These are phyloP conservation scores for Blastobotrys persicus DNA, from an alignment of 1,139 yeast species.

Conservation along the genomic window DNA sequence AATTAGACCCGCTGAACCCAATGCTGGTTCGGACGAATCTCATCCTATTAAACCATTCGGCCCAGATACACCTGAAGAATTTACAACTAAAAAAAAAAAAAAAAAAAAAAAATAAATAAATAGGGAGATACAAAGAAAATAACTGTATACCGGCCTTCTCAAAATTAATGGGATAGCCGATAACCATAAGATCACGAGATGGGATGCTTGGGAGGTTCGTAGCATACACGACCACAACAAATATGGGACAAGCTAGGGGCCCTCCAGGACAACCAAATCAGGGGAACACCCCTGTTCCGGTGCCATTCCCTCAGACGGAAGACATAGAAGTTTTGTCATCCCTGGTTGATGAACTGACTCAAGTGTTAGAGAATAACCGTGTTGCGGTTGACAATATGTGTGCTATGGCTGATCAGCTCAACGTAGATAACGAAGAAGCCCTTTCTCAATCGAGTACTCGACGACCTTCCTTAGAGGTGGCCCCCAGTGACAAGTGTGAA, in stretches of 20 bases:
- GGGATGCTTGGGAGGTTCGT: no score
- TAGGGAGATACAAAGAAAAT: background rate
- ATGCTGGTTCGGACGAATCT: no score
- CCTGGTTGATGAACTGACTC: conserved; percentile 30
- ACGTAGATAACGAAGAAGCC: conserved; percentile 22
- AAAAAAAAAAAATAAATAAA: no score
- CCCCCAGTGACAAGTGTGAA: background rate
- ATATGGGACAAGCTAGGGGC: background rate
- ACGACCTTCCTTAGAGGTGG: background rate
- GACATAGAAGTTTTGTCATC: conserved; percentile 31
- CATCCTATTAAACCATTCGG: no score
- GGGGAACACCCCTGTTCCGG: conserved; percentile 5
- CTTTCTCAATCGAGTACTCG: conserved; percentile 1
- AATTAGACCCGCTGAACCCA: no score
- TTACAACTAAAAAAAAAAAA: no score
- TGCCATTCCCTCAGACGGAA: conserved; percentile 25
- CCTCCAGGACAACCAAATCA: background rate
- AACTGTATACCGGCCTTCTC: no score
- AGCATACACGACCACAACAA: background rate
- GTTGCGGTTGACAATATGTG: conserved; percentile 31
- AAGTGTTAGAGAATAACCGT: conserved; percentile 28
- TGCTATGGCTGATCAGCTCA: conserved; percentile 31
- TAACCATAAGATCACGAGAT: no score
- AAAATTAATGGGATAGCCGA: no score
- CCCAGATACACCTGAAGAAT: no score